These are phyloP conservation scores for Gorgonomyces haynaldii DNA, from an alignment of 192 early-diverging fungal species.

Conservation along the genomic window DNA sequence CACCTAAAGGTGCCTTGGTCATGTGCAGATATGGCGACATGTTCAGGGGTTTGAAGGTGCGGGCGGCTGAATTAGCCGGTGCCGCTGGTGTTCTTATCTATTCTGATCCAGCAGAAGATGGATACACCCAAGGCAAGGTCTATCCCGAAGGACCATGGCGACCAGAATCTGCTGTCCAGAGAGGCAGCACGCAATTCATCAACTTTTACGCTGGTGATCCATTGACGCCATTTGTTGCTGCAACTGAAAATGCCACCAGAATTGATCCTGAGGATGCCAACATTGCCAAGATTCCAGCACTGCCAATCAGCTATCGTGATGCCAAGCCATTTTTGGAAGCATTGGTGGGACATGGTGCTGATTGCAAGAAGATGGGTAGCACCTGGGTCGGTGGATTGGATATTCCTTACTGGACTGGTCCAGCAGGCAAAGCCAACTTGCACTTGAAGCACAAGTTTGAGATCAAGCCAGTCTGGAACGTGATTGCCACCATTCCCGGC, in stretches of 20 bases:
- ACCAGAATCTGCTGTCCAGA: conserved; percentile 38
- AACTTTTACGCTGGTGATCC: conserved; percentile 44
- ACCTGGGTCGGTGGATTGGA: conserved; percentile 42
- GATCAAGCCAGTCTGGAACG: conserved; percentile 44
- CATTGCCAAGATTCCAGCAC: conserved; percentile 44
- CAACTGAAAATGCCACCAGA: conserved; percentile 37
- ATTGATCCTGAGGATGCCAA: conserved; percentile 35
- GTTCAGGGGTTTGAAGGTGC: conserved; percentile 42
- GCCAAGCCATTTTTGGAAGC: conserved; percentile 44
- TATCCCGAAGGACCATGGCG: conserved; percentile 55
- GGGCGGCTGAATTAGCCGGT: conserved; percentile 37
- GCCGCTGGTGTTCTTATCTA: conserved; percentile 48
- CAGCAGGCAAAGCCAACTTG: conserved; percentile 29
- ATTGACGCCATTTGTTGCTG: conserved; percentile 47
- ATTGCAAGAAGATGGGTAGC: conserved; percentile 14
- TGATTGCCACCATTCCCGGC: conserved; percentile 46
- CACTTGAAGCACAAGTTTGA: conserved; percentile 33
- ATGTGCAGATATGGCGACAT: conserved; percentile 43
- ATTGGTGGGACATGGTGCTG: conserved; percentile 29
- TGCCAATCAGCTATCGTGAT: conserved; percentile 52
- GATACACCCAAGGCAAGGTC: conserved; percentile 27
- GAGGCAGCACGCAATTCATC: conserved; percentile 39
- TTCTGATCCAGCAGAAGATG: conserved; percentile 54
- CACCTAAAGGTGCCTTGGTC: conserved; percentile 33
- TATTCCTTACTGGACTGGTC: conserved; percentile 43